A percentile compares a stretch with the other conserved stretches of the same genome.
Conservation (phyloP, 2,329 filamentous ascomycete genomes). For the Epichloe festucae region DNA sequence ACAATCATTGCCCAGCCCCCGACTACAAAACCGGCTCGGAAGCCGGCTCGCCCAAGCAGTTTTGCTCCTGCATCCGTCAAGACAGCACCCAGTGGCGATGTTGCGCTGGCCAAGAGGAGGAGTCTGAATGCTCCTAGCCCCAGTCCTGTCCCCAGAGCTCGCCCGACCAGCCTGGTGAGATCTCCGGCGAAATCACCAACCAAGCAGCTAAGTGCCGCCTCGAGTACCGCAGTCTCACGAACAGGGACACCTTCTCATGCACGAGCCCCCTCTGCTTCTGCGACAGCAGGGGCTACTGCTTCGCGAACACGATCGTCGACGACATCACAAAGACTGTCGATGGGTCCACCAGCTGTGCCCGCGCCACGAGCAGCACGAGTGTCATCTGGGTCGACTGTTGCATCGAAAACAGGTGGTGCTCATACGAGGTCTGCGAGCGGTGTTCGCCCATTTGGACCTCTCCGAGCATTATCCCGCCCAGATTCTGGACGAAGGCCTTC, state of each 20-base stretch:
- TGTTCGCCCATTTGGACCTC: constrained; percentile 25
- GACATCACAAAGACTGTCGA: constrained; percentile 45
- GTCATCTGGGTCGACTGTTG: constrained; percentile 29
- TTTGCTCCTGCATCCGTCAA: constrained; percentile 27
- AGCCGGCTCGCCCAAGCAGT: constrained; percentile 36
- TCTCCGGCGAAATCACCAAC: constrained; percentile 70
- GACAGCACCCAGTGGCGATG: constrained; percentile 32
- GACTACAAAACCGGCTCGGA: constrained; percentile 24
- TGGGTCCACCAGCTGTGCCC: constrained; percentile 50
- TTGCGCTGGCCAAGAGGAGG: constrained; percentile 46
- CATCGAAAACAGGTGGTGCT: constrained; percentile 19
- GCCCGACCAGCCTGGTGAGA: constrained; percentile 45
- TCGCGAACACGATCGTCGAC: constrained; percentile 42
- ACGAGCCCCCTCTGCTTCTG: constrained; percentile 26
- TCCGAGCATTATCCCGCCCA: constrained; percentile 24
- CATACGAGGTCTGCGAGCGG: constrained; percentile 26
- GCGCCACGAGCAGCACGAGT: constrained; percentile 30
- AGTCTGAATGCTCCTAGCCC: constrained; percentile 62
- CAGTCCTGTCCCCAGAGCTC: constrained; percentile 50
- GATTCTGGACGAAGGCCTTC: constrained; percentile 31
- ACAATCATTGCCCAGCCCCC: constrained; percentile 42
- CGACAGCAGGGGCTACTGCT: constrained; percentile 15
- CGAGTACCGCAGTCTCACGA: constrained; percentile 46
- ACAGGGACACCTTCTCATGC: constrained; percentile 52
- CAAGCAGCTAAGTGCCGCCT: constrained; percentile 50